Evolutionary conservation across 176 grass and related monocot genomes (phyloP).

Genomic region (Musa schizocarpa): DNA sequence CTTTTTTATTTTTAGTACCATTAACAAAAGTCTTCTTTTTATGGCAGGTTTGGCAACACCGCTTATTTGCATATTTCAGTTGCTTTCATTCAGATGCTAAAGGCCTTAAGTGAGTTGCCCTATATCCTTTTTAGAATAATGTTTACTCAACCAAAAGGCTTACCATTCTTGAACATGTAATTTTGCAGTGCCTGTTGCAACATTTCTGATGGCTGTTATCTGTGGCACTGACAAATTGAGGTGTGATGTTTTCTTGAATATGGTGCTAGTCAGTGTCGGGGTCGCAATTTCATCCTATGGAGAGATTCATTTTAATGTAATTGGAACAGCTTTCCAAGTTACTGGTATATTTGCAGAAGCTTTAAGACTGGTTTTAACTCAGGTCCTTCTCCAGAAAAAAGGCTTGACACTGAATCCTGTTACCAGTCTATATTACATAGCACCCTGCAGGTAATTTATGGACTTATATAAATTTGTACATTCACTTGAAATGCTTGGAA

Average conservation of each 20-base stretch:
- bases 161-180: slow-evolving; percentile 22
- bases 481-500: not conserved
- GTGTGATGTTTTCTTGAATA: slow-evolving; percentile 85
- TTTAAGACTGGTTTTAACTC: slow-evolving; percentile 89
- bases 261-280: slow-evolving; percentile 94
- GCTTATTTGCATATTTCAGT: slow-evolving; percentile 99
- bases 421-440: slow-evolving; percentile 98
- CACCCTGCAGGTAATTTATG: slow-evolving; percentile 72
- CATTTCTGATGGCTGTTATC: slow-evolving; percentile 91
- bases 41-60: slow-evolving; percentile 90
- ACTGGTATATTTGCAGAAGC: slow-evolving; percentile 97
- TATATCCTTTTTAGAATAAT: not conserved
- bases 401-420: slow-evolving; percentile 92
- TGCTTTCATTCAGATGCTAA: slow-evolving; percentile 99
- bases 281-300: slow-evolving; percentile 97
- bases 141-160: not conserved
- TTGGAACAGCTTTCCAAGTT: slow-evolving; percentile 92
- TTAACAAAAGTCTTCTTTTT: not conserved
- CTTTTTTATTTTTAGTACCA: not conserved
- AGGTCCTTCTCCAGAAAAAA: slow-evolving; percentile 99
- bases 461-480: not conserved
- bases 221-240: slow-evolving; percentile 95
- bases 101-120: slow-evolving; percentile 87
- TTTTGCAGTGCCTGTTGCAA: slow-evolving; percentile 94
- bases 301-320: slow-evolving; percentile 94